phyloP scores from a whole-genome alignment of 164 flowering plant genomes.

The Magnolia officinalis region DNA sequence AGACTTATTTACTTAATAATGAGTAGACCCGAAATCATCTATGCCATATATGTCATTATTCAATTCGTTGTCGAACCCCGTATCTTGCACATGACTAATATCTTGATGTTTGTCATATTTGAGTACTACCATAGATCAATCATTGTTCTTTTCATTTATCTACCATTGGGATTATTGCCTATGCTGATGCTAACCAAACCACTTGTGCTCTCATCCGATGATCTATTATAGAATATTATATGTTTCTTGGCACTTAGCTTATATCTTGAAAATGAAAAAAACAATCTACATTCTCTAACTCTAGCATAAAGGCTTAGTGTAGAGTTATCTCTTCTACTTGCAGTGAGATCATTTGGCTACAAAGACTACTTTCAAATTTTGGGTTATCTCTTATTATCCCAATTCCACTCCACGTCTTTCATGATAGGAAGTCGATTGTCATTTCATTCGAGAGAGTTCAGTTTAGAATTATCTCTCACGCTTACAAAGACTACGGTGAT shows the following conservation, averaged over 20 bases:
- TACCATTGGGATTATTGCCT: not conserved
- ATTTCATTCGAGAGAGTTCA: no score
- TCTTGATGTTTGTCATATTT: not conserved
- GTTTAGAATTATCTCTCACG: no score
- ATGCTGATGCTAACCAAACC: not conserved
- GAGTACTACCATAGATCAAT: not conserved
- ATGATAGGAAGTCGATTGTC: not conserved
- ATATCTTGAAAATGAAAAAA: not conserved
- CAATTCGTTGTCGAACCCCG: not conserved
- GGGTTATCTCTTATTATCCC: not conserved
- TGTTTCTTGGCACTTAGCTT: not conserved
- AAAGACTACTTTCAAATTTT: not conserved
- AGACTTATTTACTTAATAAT: not conserved
- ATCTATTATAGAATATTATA: no score
- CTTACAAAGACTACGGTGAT: no score
- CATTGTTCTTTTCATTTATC: not conserved
- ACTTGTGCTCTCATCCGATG: not conserved
- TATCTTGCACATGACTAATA: not conserved
- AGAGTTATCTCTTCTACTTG: not conserved
- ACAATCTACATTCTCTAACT: not conserved
- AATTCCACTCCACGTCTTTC: not conserved
- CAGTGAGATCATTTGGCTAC: not conserved
- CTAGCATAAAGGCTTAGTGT: not conserved
- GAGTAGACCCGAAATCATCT: not conserved
- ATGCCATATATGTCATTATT: not conserved